Conservation (phyloP, 495 filamentous ascomycete genomes). For the Penicillium arizonense region DNA sequence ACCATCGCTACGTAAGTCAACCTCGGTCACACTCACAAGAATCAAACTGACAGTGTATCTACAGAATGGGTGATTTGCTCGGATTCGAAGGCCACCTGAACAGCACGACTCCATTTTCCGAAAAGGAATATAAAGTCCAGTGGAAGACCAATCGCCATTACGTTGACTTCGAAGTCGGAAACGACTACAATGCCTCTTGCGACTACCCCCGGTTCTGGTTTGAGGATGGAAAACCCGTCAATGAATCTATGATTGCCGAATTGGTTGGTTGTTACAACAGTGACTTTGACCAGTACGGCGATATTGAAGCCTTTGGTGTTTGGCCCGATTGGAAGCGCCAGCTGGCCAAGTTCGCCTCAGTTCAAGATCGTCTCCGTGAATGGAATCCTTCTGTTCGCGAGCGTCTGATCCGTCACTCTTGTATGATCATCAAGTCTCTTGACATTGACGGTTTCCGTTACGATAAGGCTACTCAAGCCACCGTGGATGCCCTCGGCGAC, state of each 20-base stretch:
- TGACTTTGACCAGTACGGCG: conserved; percentile 70
- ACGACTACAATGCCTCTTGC: conserved; percentile 56
- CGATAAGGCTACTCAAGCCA: conserved; percentile 65
- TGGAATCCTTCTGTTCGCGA: conserved; percentile 60
- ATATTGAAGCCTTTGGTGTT: conserved; percentile 66
- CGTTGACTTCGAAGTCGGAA: conserved; percentile 59
- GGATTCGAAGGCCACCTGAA: conserved; percentile 68
- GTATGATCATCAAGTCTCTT: conserved; percentile 58
- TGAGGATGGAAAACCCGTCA: conserved; percentile 56
- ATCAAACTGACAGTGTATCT: neutral
- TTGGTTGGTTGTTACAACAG: conserved; percentile 64
- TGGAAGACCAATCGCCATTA: conserved; percentile 60
- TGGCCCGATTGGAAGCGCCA: conserved; percentile 67
- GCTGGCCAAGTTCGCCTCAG: conserved; percentile 70
- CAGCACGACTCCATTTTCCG: conserved; percentile 56
- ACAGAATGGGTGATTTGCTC: conserved; percentile 62
- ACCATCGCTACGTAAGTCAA: conserved; percentile 63
- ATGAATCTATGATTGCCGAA: conserved; percentile 37
- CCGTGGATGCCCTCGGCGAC: conserved; percentile 59
- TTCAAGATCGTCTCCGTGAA: conserved; percentile 73
- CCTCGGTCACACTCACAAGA: neutral
- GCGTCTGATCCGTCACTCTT: conserved; percentile 62
- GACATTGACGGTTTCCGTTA: conserved; percentile 70
- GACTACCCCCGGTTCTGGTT: conserved; percentile 66
- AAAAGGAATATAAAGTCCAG: conserved; percentile 51